phyloP scores from a whole-genome alignment of 73 alveolate species.

The Durusdinium trenchii region DNA sequence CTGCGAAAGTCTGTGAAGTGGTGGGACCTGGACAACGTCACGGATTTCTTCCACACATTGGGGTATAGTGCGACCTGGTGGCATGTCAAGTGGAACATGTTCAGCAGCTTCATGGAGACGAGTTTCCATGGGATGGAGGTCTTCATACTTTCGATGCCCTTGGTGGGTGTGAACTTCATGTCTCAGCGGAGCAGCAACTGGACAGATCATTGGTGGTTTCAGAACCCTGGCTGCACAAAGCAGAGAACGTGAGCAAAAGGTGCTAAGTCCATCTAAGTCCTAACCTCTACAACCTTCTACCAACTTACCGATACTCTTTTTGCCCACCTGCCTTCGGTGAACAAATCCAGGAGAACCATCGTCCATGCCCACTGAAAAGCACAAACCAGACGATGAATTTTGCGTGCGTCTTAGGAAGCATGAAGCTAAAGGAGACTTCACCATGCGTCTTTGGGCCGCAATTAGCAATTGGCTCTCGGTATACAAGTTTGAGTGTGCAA shows the following conservation, averaged over 20 bases:
- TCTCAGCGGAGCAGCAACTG: slow-evolving; percentile 49
- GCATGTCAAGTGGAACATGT: background rate
- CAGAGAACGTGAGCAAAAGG: background rate
- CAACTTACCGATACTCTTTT: background rate
- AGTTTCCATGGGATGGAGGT: background rate
- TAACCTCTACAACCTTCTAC: background rate
- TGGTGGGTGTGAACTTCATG: slow-evolving; percentile 65
- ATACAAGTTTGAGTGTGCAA: background rate
- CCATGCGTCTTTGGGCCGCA: background rate
- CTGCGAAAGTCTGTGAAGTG: background rate
- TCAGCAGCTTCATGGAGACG: background rate
- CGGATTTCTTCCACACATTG: slow-evolving; percentile 50
- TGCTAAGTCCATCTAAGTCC: background rate
- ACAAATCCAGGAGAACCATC: background rate
- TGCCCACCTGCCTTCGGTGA: background rate
- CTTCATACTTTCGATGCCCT: slow-evolving; percentile 73
- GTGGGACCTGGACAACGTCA: slow-evolving; percentile 89
- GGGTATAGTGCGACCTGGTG: slow-evolving; percentile 33
- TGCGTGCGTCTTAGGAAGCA: background rate
- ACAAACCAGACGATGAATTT: no score
- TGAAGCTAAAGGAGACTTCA: slow-evolving; percentile 39
- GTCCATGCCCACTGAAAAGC: background rate
- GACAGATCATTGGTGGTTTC: slow-evolving; percentile 91
- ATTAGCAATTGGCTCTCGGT: no score
- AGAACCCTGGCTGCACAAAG: background rate